These are phyloP conservation scores for Psidium friedrichsthalianum DNA, from an alignment of 345 rosid genomes.

Conservation along the genomic window DNA sequence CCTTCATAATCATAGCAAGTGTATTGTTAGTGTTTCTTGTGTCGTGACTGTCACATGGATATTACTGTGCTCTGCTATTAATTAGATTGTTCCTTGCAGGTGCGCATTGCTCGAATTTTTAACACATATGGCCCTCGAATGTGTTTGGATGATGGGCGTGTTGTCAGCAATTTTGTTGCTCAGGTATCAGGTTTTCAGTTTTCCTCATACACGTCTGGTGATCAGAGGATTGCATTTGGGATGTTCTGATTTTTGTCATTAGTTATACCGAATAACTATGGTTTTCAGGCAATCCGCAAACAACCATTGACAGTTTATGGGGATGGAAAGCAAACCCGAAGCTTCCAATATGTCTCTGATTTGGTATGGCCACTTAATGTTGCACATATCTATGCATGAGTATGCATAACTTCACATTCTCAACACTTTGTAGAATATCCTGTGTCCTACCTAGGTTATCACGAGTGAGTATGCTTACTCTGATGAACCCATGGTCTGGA, in stretches of 20 bases:
- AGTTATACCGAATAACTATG: neutral
- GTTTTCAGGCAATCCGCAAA: constrained; percentile 60
- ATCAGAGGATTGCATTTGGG: neutral
- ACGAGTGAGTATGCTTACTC: neutral
- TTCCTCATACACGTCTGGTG: neutral
- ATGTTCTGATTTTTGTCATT: neutral
- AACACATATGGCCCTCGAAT: constrained; percentile 98
- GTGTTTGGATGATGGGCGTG: constrained; percentile 99
- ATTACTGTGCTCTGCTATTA: neutral
- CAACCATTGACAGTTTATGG: constrained; percentile 96
- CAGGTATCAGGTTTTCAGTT: constrained; percentile 39
- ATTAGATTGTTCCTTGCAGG: constrained; percentile 33
- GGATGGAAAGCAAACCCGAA: constrained; percentile 97
- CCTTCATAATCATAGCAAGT: neutral
- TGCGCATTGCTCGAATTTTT: constrained; percentile 94
- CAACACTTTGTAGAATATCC: neutral
- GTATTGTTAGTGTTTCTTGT: neutral
- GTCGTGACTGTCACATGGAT: neutral
- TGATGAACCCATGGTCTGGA: neutral
- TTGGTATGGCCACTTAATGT: constrained; percentile 36
- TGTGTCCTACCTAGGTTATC: neutral
- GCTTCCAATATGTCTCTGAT: constrained; percentile 98
- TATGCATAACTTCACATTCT: neutral
- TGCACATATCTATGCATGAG: neutral
- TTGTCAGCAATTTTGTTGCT: constrained; percentile 98